A percentile compares a stretch with the other conserved stretches of the same genome.
Evolutionary conservation across 2,329 filamentous ascomycete genomes (phyloP).

Genomic region (Xylogone sp.): DNA sequence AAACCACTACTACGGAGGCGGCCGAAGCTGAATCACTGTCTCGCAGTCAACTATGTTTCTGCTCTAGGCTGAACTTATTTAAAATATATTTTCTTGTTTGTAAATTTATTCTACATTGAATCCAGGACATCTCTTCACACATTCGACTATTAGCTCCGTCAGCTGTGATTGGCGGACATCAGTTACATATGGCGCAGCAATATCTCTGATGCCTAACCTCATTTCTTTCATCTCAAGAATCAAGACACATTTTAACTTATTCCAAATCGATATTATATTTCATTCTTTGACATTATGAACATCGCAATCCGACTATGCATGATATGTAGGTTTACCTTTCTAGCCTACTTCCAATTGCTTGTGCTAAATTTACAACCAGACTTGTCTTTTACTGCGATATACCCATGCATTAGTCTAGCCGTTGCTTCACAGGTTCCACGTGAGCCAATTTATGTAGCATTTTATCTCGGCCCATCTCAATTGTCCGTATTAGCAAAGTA

Average conservation of each 20-base stretch:
- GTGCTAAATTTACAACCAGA: slow-evolving; percentile 7
- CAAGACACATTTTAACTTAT: neutral
- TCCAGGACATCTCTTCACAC: no score
- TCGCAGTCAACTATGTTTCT: no score
- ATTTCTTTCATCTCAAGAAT: neutral
- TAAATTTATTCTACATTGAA: no score
- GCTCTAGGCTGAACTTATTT: no score
- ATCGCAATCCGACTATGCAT: neutral
- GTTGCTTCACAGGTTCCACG: neutral
- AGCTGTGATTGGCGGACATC: neutral
- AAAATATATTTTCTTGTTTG: no score
- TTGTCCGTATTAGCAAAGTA: neutral
- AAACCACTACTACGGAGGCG: no score
- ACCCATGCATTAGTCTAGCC: neutral
- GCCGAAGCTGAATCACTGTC: no score
- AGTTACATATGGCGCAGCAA: neutral
- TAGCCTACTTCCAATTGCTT: neutral
- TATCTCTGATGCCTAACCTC: neutral
- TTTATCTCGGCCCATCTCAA: neutral
- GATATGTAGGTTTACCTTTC: neutral
- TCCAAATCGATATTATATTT: neutral
- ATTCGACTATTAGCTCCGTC: no score
- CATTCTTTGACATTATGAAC: neutral
- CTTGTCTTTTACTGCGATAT: slow-evolving; percentile 2
- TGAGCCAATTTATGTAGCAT: neutral